Conservation (phyloP, 257 asterid species). For the Eucommia ulmoides region DNA sequence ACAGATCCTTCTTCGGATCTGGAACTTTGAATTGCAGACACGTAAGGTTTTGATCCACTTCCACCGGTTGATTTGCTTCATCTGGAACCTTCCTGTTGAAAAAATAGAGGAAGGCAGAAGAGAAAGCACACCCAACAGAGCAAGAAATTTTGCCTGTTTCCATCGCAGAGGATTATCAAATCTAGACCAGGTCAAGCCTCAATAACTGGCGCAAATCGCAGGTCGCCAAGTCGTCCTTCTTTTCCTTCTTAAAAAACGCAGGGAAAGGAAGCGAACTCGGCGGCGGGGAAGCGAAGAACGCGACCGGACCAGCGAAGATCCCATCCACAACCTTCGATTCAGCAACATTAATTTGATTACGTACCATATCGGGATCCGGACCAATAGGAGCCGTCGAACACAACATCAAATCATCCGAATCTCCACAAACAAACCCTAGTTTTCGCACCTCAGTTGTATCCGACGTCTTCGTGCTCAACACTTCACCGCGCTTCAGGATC, state of each 20-base stretch:
- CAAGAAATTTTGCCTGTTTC: no score
- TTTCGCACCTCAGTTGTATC: background rate
- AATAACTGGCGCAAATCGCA: background rate
- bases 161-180: no score
- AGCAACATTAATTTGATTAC: background rate
- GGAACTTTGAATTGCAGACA: no score
- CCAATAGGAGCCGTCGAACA: background rate
- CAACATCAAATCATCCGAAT: background rate
- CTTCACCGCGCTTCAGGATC: background rate
- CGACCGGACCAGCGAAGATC: background rate
- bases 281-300: background rate
- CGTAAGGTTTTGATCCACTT: no score
- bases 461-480: background rate
- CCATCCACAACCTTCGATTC: background rate
- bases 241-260: background rate
- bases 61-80: no score
- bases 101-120: no score
- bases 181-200: background rate
- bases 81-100: no score
- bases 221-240: background rate
- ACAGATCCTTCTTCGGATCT: no score
- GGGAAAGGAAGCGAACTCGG: background rate
- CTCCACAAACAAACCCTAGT: no score
- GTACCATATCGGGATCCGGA: background rate
- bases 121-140: no score